Conservation (phyloP, 257 asterid species). For the Schizonepeta tenuifolia region DNA sequence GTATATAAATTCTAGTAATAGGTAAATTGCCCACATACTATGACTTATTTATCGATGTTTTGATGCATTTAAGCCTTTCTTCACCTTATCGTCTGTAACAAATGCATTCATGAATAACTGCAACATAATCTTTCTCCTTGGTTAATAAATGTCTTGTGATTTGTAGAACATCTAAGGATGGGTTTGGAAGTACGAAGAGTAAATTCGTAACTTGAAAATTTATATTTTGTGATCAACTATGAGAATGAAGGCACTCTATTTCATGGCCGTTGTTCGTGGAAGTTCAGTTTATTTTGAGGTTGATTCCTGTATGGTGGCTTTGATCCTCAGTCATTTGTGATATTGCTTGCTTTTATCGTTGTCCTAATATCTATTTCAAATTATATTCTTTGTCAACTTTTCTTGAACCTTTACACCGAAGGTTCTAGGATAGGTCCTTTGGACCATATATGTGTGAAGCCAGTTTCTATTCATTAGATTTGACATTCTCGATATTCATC, state of each 20-base stretch:
- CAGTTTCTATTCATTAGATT: slow-evolving; percentile 5
- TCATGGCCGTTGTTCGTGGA: background rate
- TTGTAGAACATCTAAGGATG: background rate
- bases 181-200: slow-evolving; percentile 2
- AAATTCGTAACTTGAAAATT: background rate
- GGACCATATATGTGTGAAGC: background rate
- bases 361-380: background rate
- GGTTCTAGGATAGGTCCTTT: background rate
- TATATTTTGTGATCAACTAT: background rate
- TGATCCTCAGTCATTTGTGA: background rate
- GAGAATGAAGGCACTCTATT: background rate
- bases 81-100: background rate
- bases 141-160: background rate
- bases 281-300: background rate
- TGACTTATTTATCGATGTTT: background rate
- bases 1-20: background rate
- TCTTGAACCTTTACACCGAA: background rate
- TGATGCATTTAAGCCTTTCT: slow-evolving; percentile 8
- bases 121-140: background rate
- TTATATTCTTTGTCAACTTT: slow-evolving; percentile 7
- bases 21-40: background rate
- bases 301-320: background rate
- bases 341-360: background rate
- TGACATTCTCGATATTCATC: background rate
- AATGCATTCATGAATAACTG: background rate